Evolutionary conservation across 129 eudicot genomes (phyloP).

Genomic region (Flaveria trinervia): DNA sequence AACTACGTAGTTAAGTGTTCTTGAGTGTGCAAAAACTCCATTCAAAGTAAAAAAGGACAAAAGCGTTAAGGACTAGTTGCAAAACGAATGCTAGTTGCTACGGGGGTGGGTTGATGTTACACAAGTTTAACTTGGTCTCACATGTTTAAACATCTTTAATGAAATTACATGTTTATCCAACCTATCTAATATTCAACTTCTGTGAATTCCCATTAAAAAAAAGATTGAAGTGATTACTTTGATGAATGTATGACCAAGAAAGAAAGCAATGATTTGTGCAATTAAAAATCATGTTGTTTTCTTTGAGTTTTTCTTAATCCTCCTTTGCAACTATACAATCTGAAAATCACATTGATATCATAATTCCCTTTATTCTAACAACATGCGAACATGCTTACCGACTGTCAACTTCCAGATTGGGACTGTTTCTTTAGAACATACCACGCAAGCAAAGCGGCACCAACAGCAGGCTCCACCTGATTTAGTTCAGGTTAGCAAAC

Average conservation of each 20-base stretch:
- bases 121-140: not conserved
- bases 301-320: conserved; percentile 20
- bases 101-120: not conserved
- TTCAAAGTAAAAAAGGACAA: too few species aligned
- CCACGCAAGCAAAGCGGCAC: conserved; percentile 97
- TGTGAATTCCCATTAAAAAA: not conserved
- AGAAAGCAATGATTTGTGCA: conserved; percentile 18
- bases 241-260: not conserved
- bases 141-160: too few species aligned
- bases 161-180: not conserved
- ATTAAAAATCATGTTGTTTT: conserved; percentile 17
- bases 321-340: conserved; percentile 35
- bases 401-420: conserved; percentile 24
- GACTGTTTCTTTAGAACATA: conserved; percentile 55
- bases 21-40: too few species aligned
- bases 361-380: conserved; percentile 17
- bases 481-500: conserved; percentile 19
- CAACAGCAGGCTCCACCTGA: conserved; percentile 98
- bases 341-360: conserved; percentile 9
- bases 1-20: too few species aligned
- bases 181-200: not conserved
- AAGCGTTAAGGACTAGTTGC: too few species aligned
- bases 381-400: not conserved
- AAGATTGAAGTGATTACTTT: not conserved
- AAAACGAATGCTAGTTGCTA: too few species aligned